These are phyloP conservation scores for Boletus patriciae DNA, from an alignment of 768 basidiomycete species.

Conservation along the genomic window DNA sequence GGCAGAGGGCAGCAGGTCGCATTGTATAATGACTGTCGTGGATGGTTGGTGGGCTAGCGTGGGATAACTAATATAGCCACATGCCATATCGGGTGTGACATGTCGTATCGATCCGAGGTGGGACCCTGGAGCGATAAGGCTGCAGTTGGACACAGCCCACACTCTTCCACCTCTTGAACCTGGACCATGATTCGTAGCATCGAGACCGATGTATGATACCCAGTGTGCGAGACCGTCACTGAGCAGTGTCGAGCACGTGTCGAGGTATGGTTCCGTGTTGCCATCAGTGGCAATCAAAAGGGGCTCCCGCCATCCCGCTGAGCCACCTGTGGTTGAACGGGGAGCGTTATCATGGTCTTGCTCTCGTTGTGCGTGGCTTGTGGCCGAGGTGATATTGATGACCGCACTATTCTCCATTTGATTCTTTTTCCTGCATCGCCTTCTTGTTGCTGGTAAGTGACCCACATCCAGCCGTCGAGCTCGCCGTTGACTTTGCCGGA, in stretches of 20 bases:
- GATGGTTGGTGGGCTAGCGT: no score
- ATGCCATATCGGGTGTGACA: not conserved
- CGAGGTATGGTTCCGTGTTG: slow-evolving; percentile 14
- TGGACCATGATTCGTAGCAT: slow-evolving; percentile 12
- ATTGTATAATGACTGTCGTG: no score
- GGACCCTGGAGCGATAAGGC: slow-evolving; percentile 22
- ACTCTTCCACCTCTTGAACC: slow-evolving; percentile 14
- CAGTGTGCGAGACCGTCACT: slow-evolving; percentile 11
- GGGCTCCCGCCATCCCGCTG: not conserved
- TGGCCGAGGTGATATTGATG: not conserved
- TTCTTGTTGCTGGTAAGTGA: not conserved
- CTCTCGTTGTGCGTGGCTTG: not conserved
- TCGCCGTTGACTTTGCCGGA: slow-evolving; percentile 11
- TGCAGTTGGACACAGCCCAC: not conserved
- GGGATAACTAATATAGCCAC: not conserved
- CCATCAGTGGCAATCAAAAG: slow-evolving; percentile 4
- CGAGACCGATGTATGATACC: not conserved
- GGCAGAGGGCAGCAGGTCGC: no score
- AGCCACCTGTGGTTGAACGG: not conserved
- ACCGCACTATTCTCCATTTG: no score
- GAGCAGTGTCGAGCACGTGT: slow-evolving; percentile 7
- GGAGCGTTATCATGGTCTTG: not conserved
- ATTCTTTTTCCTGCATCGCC: no score
- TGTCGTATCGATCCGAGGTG: slow-evolving; percentile 30
- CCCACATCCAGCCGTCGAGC: slow-evolving; percentile 5